Evolutionary conservation across 2,329 filamentous ascomycete genomes (phyloP).

Genomic region (Tolypocladium pustulatum): DNA sequence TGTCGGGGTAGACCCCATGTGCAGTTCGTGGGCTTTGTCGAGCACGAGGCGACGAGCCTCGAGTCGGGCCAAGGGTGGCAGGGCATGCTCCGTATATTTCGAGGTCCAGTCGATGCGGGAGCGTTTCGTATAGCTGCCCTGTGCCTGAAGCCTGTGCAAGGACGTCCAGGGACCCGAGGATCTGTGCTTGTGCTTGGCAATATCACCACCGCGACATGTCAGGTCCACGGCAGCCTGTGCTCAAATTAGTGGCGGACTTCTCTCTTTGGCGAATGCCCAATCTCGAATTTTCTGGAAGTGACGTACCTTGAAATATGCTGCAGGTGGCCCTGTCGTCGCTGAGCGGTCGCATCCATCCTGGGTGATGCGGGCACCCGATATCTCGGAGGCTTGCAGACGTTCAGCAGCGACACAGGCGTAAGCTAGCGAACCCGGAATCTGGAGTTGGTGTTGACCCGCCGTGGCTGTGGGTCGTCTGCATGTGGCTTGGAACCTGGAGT

Average conservation of each 20-base stretch:
- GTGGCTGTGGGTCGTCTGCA: constrained; percentile 5
- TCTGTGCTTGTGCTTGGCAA: background rate
- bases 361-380: background rate
- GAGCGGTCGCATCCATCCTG: background rate
- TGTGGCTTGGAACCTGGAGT: background rate
- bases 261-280: background rate
- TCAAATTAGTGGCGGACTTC: background rate
- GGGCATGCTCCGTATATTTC: background rate
- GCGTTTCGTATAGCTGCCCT: background rate
- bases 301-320: background rate
- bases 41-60: background rate
- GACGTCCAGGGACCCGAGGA: background rate
- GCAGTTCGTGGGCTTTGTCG: background rate
- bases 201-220: background rate
- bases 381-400: background rate
- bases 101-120: background rate
- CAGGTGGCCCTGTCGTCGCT: background rate
- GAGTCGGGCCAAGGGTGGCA: background rate
- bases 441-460: constrained; percentile 10
- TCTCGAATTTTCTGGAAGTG: background rate
- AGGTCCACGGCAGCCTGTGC: background rate
- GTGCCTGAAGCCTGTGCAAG: background rate
- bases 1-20: background rate
- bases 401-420: background rate
- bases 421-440: constrained; percentile 3